Evolutionary conservation across 495 filamentous ascomycete species (phyloP).

Genomic region (Penicillium soppii): DNA sequence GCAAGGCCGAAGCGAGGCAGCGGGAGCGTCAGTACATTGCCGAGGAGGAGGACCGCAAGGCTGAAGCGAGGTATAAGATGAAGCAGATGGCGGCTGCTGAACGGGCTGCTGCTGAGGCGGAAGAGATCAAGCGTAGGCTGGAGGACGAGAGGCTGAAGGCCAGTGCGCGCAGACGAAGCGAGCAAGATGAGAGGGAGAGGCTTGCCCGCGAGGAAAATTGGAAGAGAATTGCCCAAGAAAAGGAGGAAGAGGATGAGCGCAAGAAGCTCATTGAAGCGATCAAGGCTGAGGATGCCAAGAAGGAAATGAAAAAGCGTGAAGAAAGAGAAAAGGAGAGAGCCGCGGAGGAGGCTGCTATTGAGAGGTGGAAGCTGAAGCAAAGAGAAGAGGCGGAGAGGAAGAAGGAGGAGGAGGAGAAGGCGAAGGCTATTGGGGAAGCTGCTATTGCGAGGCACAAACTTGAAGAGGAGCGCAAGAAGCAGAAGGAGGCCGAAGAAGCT

Average conservation of each 20-base stretch:
- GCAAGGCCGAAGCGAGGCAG: slow-evolving; percentile 26
- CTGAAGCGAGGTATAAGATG: slow-evolving; percentile 28
- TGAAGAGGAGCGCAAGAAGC: slow-evolving; percentile 45
- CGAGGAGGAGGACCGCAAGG: slow-evolving; percentile 33
- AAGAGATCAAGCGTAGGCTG: slow-evolving; percentile 14
- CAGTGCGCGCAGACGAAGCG: slow-evolving; percentile 11
- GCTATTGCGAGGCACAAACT: slow-evolving; percentile 41
- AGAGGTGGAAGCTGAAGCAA: slow-evolving; percentile 45
- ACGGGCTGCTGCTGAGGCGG: slow-evolving; percentile 29
- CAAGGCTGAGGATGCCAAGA: slow-evolving; percentile 23
- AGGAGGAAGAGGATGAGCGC: slow-evolving; percentile 18
- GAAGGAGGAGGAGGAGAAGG: slow-evolving; percentile 35
- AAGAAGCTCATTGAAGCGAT: slow-evolving; percentile 26
- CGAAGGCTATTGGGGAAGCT: slow-evolving; percentile 33
- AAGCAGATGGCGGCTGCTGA: slow-evolving; percentile 33
- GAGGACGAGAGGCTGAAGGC: slow-evolving; percentile 23
- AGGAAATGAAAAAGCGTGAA: no score
- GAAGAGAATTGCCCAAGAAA: slow-evolving; percentile 12
- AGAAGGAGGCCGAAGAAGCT: slow-evolving; percentile 30
- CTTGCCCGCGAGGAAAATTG: slow-evolving; percentile 22
- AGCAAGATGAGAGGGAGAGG: slow-evolving; percentile 13
- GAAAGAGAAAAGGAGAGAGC: slow-evolving; percentile 37
- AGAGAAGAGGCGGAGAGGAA: slow-evolving; percentile 30
- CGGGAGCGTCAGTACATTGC: slow-evolving; percentile 21
- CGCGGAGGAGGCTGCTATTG: slow-evolving; percentile 20